These are phyloP conservation scores for Cladophialophora immunda DNA, from an alignment of 2,329 filamentous ascomycete species.

Conservation along the genomic window DNA sequence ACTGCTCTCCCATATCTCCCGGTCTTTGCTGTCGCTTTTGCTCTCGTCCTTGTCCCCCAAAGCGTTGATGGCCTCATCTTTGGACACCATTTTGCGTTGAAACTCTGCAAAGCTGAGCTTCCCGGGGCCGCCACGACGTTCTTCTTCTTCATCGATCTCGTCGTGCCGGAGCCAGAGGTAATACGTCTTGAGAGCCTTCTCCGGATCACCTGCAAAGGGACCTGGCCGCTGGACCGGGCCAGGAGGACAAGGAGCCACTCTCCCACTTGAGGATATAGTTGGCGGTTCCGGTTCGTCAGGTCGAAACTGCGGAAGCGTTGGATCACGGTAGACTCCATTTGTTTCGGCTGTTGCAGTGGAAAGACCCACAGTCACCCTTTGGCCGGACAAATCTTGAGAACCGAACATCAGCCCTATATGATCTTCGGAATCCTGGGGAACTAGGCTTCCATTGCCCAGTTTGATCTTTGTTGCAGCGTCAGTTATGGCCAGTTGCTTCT, in stretches of 20 bases:
- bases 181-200: slow-evolving; percentile 17
- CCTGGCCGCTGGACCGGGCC: background rate
- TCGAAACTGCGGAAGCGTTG: slow-evolving; percentile 58
- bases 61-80: slow-evolving; percentile 43
- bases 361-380: background rate
- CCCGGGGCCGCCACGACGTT: slow-evolving; percentile 77
- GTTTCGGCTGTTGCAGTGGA: background rate
- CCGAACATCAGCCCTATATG: slow-evolving; percentile 29
- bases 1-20: slow-evolving; percentile 37
- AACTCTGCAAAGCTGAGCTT: slow-evolving; percentile 82
- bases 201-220: slow-evolving; percentile 22
- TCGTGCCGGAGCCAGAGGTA: slow-evolving; percentile 63
- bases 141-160: slow-evolving; percentile 72
- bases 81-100: slow-evolving; percentile 74
- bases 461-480: slow-evolving; percentile 37
- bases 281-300: slow-evolving; percentile 48
- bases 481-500: slow-evolving; percentile 53
- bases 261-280: slow-evolving; percentile 36
- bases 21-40: slow-evolving; percentile 17
- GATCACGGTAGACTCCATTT: slow-evolving; percentile 44
- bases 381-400: background rate
- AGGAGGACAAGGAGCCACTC: background rate
- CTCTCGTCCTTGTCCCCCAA: slow-evolving; percentile 21
- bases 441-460: background rate
- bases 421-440: slow-evolving; percentile 41